Percentiles rank a stretch among this genome's conserved stretches.
Conservation (phyloP, 768 basidiomycete species). For the Tubosaeta sp. region DNA sequence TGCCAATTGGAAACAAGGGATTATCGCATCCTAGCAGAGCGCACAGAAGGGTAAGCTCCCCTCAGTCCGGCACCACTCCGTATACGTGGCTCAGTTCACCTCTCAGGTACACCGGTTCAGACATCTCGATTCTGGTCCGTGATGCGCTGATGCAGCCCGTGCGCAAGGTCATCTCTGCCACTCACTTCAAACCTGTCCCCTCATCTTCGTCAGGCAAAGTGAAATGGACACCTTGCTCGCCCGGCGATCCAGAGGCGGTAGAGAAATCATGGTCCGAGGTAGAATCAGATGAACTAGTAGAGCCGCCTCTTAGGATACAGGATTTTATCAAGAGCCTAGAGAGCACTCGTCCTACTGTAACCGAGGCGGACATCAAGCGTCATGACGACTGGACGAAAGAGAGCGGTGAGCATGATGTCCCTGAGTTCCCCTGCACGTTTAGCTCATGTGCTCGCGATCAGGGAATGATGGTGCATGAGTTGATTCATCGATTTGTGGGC, state of each 20-base stretch:
- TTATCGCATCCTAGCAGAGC: constrained; percentile 74
- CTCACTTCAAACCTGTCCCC: constrained; percentile 77
- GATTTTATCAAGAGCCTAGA: constrained; percentile 84
- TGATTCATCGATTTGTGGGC: not conserved
- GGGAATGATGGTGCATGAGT: constrained; percentile 32
- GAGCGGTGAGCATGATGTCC: constrained; percentile 50
- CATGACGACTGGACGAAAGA: constrained; percentile 85
- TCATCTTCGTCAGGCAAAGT: constrained; percentile 21
- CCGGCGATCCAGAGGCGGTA: constrained; percentile 78
- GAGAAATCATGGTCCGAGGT: constrained; percentile 92
- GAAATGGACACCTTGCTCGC: constrained; percentile 96
- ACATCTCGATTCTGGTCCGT: constrained; percentile 90
- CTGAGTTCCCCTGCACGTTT: not conserved
- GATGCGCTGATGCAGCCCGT: constrained; percentile 99
- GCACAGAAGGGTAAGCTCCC: constrained; percentile 69
- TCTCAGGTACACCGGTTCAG: constrained; percentile 81
- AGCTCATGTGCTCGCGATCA: not conserved
- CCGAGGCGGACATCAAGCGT: constrained; percentile 76
- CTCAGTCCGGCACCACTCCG: not conserved
- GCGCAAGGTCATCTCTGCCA: constrained; percentile 90
- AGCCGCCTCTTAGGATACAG: constrained; percentile 71
- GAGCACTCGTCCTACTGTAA: constrained; percentile 83
- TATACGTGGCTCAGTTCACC: not conserved
- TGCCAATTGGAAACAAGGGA: constrained; percentile 77
- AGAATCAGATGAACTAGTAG: constrained; percentile 82